Percentiles rank a stretch among this genome's conserved stretches.
Conservation (phyloP, 2,329 filamentous ascomycete species). For the Xylariaceae sp. region DNA sequence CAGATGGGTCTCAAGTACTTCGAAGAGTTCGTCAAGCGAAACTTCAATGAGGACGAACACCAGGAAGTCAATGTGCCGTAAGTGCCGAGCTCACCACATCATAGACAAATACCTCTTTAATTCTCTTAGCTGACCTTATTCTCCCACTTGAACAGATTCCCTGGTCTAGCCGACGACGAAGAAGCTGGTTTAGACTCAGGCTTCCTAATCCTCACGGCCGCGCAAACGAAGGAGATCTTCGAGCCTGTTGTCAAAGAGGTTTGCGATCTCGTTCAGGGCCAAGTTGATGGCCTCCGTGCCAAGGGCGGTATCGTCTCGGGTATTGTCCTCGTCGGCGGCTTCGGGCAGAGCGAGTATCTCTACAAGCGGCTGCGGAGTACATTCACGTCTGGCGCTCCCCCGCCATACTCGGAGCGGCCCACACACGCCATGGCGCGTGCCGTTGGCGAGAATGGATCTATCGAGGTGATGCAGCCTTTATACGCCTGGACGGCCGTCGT, state of each 20-base stretch:
- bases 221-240: slow-evolving; percentile 69
- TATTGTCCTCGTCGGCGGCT: slow-evolving; percentile 79
- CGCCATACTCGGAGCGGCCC: slow-evolving; percentile 64
- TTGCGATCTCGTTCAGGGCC: slow-evolving; percentile 63
- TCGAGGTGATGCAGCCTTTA: slow-evolving; percentile 78
- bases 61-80: slow-evolving; percentile 73
- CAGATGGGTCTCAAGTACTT: slow-evolving; percentile 76
- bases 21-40: slow-evolving; percentile 80
- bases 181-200: slow-evolving; percentile 70
- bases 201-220: slow-evolving; percentile 68
- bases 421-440: slow-evolving; percentile 56
- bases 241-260: slow-evolving; percentile 71
- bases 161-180: slow-evolving; percentile 71
- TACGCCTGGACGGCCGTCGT: slow-evolving; percentile 82
- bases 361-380: slow-evolving; percentile 67
- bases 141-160: slow-evolving; percentile 47
- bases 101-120: neutral
- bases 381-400: slow-evolving; percentile 57
- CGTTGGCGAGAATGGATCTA: slow-evolving; percentile 48
- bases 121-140: slow-evolving; percentile 1
- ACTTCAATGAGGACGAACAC: slow-evolving; percentile 75
- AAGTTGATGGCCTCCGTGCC: slow-evolving; percentile 59
- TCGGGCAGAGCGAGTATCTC: slow-evolving; percentile 74
- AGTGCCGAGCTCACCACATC: slow-evolving; percentile 26
- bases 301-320: slow-evolving; percentile 63